Percentiles rank a stretch among this genome's conserved stretches.
phyloP scores from a whole-genome alignment of 2,329 filamentous ascomycete genomes.

The Botryotinia globosa region DNA sequence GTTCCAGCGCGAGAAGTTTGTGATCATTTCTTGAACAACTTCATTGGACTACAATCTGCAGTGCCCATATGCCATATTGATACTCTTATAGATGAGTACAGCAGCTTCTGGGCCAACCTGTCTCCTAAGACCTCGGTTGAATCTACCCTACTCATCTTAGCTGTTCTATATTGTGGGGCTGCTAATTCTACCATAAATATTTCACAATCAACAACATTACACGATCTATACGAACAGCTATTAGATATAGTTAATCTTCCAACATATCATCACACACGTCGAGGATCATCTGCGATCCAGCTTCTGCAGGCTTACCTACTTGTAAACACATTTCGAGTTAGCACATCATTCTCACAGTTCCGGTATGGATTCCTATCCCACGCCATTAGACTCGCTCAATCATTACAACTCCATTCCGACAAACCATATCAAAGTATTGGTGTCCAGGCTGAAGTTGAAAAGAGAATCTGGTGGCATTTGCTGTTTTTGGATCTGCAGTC shows the following conservation, averaged over 20 bases:
- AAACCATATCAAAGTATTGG: neutral
- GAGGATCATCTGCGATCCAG: neutral
- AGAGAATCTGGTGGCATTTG: constrained; percentile 6
- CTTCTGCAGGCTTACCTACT: constrained; percentile 4
- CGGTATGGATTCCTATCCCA: neutral
- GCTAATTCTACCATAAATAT: neutral
- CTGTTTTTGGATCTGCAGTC: neutral
- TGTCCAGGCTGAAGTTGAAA: neutral
- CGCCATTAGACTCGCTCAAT: neutral
- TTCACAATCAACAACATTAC: neutral
- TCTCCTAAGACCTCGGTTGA: neutral
- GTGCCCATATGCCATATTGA: neutral
- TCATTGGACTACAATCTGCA: neutral
- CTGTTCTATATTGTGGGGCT: neutral
- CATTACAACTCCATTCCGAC: neutral
- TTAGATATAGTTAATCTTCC: neutral
- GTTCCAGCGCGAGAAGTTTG: neutral
- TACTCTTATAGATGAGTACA: neutral
- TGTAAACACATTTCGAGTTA: neutral
- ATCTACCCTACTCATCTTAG: neutral
- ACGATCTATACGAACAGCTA: neutral
- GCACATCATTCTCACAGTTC: neutral
- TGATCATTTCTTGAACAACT: constrained; percentile 6
- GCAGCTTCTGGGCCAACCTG: neutral
- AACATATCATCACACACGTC: neutral